Conservation (phyloP, 371 early-diverging fungal genomes). For the Apophysomyces sp. region DNA sequence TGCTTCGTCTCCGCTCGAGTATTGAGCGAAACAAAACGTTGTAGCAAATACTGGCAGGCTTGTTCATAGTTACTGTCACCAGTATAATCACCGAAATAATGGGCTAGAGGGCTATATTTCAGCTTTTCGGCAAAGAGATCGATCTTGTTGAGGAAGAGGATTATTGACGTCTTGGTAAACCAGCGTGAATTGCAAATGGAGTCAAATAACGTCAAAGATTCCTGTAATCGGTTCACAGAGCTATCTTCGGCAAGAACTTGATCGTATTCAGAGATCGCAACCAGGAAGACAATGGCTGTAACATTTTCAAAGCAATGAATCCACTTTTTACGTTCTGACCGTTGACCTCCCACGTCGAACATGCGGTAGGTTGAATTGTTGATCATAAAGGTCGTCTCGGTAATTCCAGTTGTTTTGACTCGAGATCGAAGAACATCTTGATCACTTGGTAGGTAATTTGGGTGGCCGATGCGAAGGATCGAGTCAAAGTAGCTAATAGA, state of each 20-base stretch:
- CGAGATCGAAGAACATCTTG: slow-evolving; percentile 84
- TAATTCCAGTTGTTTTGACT: slow-evolving; percentile 85
- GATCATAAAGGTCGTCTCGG: slow-evolving; percentile 84
- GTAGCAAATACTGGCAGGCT: slow-evolving; percentile 47
- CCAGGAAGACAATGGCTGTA: slow-evolving; percentile 90
- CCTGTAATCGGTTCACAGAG: slow-evolving; percentile 69
- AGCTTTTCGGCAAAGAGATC: slow-evolving; percentile 79
- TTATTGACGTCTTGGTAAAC: slow-evolving; percentile 80
- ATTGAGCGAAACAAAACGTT: slow-evolving; percentile 44
- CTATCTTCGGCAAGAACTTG: slow-evolving; percentile 93
- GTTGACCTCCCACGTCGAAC: slow-evolving; percentile 95
- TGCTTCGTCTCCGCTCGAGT: slow-evolving; percentile 43
- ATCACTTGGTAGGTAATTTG: slow-evolving; percentile 80
- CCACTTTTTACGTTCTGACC: slow-evolving; percentile 94
- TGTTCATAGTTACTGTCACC: slow-evolving; percentile 69
- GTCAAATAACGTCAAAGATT: slow-evolving; percentile 69
- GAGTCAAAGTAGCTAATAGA: slow-evolving; percentile 76
- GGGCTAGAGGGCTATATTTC: slow-evolving; percentile 54
- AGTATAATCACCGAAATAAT: slow-evolving; percentile 74
- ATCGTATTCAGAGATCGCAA: slow-evolving; percentile 94
- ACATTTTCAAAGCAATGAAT: slow-evolving; percentile 94
- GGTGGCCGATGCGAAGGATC: slow-evolving; percentile 77
- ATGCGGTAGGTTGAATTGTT: slow-evolving; percentile 80
- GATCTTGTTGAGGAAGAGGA: slow-evolving; percentile 85
- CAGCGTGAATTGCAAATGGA: slow-evolving; percentile 78